Evolutionary conservation across 179 eudicot genomes (phyloP), one percentile per base, ranked within the genome.

Genomic region (Dionaea muscipula): DNA sequence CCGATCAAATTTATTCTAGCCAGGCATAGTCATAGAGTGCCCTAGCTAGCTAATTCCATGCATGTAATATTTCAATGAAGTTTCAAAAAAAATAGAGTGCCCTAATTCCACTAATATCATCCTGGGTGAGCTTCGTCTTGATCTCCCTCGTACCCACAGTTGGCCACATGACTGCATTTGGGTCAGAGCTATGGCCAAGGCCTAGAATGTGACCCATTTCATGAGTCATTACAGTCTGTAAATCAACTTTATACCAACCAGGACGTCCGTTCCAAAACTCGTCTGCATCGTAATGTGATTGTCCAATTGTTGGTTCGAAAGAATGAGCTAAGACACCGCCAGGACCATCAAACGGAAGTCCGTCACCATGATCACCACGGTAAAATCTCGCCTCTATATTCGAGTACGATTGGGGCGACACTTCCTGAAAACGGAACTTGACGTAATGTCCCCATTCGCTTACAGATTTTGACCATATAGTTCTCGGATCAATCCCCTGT

Each of bases 121-220:
- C 94, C 35, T 68, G 27, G 71, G 47, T 70, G 59, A 86, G 57
- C 5, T 75, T 74, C 57, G 73, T 16, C 56, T 84, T 84, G 66
- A 47, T 72, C 27, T 70, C 60, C 47, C 94, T 81, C 4, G 95
- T 84, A 48, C 63, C 73, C 67, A 86, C 70, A 54, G 80, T 81
- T 11, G 95, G 94, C 59, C 69, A 86, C 94, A 86, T 86, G 6
- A 86, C 71, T 1, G 88, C 71, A 13, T 77, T 85, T 26, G 61
- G 63, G 1, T 72, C 72, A 18, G 55, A 43, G 19, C 69, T 75
- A 60, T 86, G 95, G 20, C 71, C 85, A 55, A 86, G 55, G 23
- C 95, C 94, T 37, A 86, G 26, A 47, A 84, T 53, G 51, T 86
- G 95, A 8, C 95, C 95, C 0, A 84, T 84, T 65, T 86, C 95